Evolutionary conservation across 495 filamentous ascomycete species (phyloP), one percentile per base, ranked within the genome.

Genomic region (Melanomma pulvis-pyrius): DNA sequence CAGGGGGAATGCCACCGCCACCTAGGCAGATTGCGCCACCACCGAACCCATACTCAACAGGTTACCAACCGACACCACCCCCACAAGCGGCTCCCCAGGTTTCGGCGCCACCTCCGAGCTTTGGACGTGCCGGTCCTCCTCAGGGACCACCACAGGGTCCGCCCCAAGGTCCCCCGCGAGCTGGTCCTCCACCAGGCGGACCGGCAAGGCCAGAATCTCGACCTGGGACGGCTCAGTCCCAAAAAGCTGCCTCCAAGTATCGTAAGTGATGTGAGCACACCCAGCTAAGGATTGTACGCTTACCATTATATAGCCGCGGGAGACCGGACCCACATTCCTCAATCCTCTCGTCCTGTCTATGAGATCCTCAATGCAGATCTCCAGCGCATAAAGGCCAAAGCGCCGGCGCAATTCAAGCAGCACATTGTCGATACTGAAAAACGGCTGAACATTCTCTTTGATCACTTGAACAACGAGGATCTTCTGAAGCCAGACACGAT

Each of bases 391-490:
- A 92, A 93, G 63, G 74, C 84, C 52, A 86, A 88, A 56, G 96
- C 96, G 0, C 94, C 94, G 2, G 78, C 87, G 17, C 82, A 87
- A 4, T 97, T 93, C 81, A 87, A 89, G 71, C 81, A 85, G 24
- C 91, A 97, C 74, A 91, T 98, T 41, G 88, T 89, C 53, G 93
- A 98, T 74, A 94, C 92, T 3, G 92, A 97, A 74, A 96, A 96
- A 77, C 84, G 93, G 47, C 82, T 98, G 61, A 90, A 88, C 67
- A 88, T 96, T 57, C 83, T 98, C 11, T 98, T 96, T 78, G 92
- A 98, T 72, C 92, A 97, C 76, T 81, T 98, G 54, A 98, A 98
- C 81, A 98, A 98, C 72, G 90, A 91, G 72, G 92, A 97, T 63
- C 79, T 98, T 25, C 81, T 97, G 54, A 90, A 87, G 74, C 82